Evolutionary conservation across 108 stramenopile species (phyloP), one percentile per base, ranked within the genome.

Genomic region (Skeletonema grethae): DNA sequence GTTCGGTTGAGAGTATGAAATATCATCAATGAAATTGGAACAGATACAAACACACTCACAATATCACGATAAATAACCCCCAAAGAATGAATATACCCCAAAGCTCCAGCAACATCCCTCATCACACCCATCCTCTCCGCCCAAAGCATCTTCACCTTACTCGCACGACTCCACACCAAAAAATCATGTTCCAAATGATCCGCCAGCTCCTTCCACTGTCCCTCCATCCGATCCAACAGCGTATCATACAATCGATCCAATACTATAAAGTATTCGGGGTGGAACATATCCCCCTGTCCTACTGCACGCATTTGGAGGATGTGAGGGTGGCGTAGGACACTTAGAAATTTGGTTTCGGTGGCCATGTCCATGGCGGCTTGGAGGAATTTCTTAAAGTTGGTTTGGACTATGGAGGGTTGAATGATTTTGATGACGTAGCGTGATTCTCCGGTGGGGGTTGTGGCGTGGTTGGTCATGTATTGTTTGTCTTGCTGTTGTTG

Each of bases 1-100:
- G 10, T 43, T 43, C 25, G 0, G 25, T 28, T 28, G 1, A 28
- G 15, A 43, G 41, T 43, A n/a, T 3, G 41, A 43, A 43, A 13
- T 3, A 39, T 39, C 11, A 1, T 43, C 41, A 43, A n/a, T 43
- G 3, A 0, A 43, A 43, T 0, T 13, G 12, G 1, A 4, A 43
- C 10, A 43, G 4, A 43, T 3, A 43, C 15, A 43, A 28, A 57
- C 15, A 64, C 18, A 56, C 57, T 65, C 29, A 65, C 75, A 76
- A 75, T 61, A 67, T 94, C 93, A 20, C 93, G 82, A 79, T 85
- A 89, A 31, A 94, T 72, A 55, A 94, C 81, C n/a, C 82, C 57
- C 41, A 72, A 35, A 32, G 8, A 13, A 61, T 61, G 60, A 18
- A 61, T 35, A 20, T 61, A 61, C 30, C 2, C 34, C 60, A 61